Conservation (phyloP, 257 asterid species). For the Ocimum tenuiflorum region DNA sequence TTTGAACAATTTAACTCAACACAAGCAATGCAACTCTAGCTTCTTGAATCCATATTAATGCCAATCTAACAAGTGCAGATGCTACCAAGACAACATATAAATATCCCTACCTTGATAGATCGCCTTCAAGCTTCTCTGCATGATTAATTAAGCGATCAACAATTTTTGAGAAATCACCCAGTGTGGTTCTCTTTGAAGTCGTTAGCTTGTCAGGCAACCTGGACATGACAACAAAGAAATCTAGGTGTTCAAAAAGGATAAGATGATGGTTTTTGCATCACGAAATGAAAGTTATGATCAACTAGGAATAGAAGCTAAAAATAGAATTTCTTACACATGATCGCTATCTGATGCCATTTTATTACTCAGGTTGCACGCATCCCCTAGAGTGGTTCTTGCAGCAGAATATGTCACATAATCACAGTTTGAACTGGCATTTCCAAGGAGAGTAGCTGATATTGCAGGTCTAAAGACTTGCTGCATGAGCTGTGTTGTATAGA, state of each 20-base stretch:
- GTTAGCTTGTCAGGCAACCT: constrained; percentile 38
- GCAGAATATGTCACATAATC: constrained; percentile 45
- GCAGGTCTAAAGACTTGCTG: constrained; percentile 60
- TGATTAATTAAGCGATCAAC: constrained; percentile 36
- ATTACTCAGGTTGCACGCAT: constrained; percentile 50
- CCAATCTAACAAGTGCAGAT: too few species aligned
- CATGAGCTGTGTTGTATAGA: constrained; percentile 49
- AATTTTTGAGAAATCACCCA: constrained; percentile 30
- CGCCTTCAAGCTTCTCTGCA: constrained; percentile 48
- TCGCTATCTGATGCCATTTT: constrained; percentile 20
- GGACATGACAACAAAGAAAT: constrained; percentile 14
- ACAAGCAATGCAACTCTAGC: neutral
- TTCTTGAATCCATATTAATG: too few species aligned
- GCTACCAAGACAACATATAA: neutral
- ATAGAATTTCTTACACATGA: constrained; percentile 33
- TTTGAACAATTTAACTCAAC: neutral
- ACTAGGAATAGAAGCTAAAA: neutral
- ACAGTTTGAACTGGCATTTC: constrained; percentile 42
- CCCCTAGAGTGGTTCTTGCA: constrained; percentile 63
- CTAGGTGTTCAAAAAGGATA: neutral
- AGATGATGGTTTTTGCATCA: neutral
- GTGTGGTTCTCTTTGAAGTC: constrained; percentile 27
- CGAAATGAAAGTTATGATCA: neutral
- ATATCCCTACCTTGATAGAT: constrained; percentile 41
- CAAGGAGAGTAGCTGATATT: constrained; percentile 36